phyloP scores from a whole-genome alignment of 2,329 filamentous ascomycete genomes.

The Aspergillus sergii region DNA sequence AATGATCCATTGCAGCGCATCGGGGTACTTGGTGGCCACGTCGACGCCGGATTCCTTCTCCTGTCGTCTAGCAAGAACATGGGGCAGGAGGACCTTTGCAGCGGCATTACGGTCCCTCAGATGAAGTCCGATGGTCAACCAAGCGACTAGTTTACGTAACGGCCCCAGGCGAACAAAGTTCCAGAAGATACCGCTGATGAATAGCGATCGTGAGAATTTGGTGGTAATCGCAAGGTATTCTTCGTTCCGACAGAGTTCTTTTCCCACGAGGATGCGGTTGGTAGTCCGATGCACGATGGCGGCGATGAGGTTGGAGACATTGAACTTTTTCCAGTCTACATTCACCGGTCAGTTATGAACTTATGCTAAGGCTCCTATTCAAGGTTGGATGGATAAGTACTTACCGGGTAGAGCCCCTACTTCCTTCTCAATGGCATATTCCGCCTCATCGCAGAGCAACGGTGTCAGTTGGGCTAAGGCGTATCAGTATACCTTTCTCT shows the following conservation, averaged over 20 bases:
- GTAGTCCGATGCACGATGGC: slow-evolving; percentile 2
- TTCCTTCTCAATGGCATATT: no score
- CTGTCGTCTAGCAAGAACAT: background rate
- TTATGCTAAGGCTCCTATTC: no score
- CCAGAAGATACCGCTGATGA: slow-evolving; percentile 4
- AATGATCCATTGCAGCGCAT: background rate
- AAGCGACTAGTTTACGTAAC: background rate
- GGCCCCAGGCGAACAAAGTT: slow-evolving; percentile 2
- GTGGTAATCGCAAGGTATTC: background rate
- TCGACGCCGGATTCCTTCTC: background rate
- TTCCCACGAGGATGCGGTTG: slow-evolving; percentile 1
- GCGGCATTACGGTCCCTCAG: background rate
- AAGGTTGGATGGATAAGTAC: no score
- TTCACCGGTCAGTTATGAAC: no score
- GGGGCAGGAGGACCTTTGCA: background rate
- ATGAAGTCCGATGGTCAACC: background rate
- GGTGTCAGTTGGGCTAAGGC: no score
- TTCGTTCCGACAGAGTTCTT: background rate
- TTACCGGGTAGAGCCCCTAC: no score
- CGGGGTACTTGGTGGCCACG: background rate
- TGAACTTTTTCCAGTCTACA: background rate
- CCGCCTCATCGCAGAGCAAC: no score
- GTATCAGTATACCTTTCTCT: no score
- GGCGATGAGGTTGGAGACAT: background rate
- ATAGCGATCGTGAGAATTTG: background rate